phyloP scores from a whole-genome alignment of 805 yeast species.

The Tetrapisispora pingtungensis region DNA sequence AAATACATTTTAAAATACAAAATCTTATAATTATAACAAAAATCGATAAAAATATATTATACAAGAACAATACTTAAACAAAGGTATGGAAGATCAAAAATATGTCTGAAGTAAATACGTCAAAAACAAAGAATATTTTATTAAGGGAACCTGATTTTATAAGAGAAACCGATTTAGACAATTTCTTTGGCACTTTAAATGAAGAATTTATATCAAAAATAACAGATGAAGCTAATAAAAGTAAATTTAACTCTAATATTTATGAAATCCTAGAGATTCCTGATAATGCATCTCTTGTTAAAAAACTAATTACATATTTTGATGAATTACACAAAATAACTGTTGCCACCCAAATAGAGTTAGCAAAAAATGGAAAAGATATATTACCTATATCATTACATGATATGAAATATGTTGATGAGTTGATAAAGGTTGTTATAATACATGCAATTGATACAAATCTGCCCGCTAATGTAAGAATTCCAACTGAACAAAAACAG shows the following conservation, averaged over 20 bases:
- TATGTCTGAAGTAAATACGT: neutral
- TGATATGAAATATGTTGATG: conserved; percentile 69
- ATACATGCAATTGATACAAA: conserved; percentile 64
- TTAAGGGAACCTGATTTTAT: conserved; percentile 24
- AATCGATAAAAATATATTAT: too few species aligned
- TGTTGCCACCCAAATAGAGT: conserved; percentile 5
- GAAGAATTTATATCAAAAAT: conserved; percentile 11
- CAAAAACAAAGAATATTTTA: conserved; percentile 9
- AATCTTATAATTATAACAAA: too few species aligned
- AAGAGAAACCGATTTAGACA: conserved; percentile 28
- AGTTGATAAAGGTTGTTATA: conserved; percentile 52
- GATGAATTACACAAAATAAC: conserved; percentile 9
- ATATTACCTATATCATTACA: conserved; percentile 62
- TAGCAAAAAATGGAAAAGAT: conserved; percentile 10
- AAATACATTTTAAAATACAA: too few species aligned
- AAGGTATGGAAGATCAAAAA: neutral
- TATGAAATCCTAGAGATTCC: conserved; percentile 10
- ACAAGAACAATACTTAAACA: too few species aligned
- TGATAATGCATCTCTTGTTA: conserved; percentile 15
- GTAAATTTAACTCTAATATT: neutral
- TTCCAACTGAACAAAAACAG: conserved; percentile 53
- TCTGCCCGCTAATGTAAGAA: conserved; percentile 45
- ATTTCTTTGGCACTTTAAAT: conserved; percentile 18
- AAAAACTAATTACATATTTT: conserved; percentile 10
- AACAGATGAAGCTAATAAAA: neutral